Percentiles rank a stretch among this genome's conserved stretches.
Conservation (phyloP, 306 rosid species). For the Adenanthera pavonina region DNA sequence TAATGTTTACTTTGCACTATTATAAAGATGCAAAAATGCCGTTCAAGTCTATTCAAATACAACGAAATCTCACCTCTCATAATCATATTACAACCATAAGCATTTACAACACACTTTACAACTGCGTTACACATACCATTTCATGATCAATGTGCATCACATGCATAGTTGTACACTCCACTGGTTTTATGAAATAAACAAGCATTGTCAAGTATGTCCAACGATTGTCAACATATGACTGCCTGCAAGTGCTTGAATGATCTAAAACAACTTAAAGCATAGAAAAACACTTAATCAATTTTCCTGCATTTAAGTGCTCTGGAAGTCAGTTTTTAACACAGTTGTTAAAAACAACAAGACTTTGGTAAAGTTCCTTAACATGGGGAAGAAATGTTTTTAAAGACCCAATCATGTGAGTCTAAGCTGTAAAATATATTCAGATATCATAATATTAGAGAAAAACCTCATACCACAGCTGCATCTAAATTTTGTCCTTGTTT, state of each 20-base stretch:
- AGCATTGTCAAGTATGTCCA: background rate
- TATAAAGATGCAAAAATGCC: background rate
- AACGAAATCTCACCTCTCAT: background rate
- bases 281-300: too few species aligned
- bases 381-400: background rate
- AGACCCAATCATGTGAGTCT: background rate
- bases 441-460: background rate
- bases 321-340: too few species aligned
- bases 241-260: too few species aligned
- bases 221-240: background rate
- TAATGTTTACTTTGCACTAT: background rate
- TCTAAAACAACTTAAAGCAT: too few species aligned
- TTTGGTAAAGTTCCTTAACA: background rate
- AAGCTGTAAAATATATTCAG: background rate
- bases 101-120: background rate
- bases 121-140: background rate
- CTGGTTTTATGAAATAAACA: background rate
- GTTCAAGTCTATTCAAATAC: background rate
- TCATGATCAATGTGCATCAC: background rate
- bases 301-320: too few species aligned
- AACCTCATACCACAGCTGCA: background rate
- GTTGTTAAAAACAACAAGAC: background rate
- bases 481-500: background rate
- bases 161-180: background rate
- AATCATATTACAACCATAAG: background rate